These are phyloP conservation scores for Penstemon newberryi DNA, from an alignment of 257 asterid genomes.

Conservation along the genomic window DNA sequence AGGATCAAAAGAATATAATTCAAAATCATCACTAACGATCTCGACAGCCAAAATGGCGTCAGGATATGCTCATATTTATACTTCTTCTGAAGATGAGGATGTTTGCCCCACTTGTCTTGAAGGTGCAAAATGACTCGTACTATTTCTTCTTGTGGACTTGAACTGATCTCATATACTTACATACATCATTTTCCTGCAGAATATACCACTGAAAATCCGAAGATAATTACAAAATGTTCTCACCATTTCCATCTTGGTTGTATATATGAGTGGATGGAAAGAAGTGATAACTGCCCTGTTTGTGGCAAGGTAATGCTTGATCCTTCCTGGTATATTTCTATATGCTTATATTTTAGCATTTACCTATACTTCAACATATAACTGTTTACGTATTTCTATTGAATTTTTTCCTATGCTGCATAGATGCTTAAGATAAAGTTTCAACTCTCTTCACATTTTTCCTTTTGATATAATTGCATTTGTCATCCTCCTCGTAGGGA, in stretches of 20 bases:
- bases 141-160: conserved; percentile 12
- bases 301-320: conserved; percentile 52
- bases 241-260: conserved; percentile 77
- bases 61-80: conserved; percentile 61
- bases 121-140: conserved; percentile 37
- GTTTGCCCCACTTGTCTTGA: conserved; percentile 81
- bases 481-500: conserved; percentile 4
- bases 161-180: conserved; percentile 15
- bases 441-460: neutral
- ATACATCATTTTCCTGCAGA: conserved; percentile 44
- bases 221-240: conserved; percentile 53
- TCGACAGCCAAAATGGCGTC: conserved; percentile 44
- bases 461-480: neutral
- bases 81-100: conserved; percentile 67
- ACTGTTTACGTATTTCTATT: conserved; percentile 5
- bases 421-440: neutral
- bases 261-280: conserved; percentile 75
- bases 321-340: conserved; percentile 1
- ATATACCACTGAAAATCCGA: conserved; percentile 59
- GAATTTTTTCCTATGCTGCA: neutral
- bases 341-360: neutral
- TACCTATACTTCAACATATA: conserved; percentile 2
- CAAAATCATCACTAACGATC: conserved; percentile 38
- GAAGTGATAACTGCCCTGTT: conserved; percentile 68
- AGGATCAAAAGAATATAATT: conserved; percentile 46